Percentiles rank a stretch among this genome's conserved stretches.
These are phyloP conservation scores for Calonectria hawksworthii DNA, from an alignment of 2,329 filamentous ascomycete species.

Conservation along the genomic window DNA sequence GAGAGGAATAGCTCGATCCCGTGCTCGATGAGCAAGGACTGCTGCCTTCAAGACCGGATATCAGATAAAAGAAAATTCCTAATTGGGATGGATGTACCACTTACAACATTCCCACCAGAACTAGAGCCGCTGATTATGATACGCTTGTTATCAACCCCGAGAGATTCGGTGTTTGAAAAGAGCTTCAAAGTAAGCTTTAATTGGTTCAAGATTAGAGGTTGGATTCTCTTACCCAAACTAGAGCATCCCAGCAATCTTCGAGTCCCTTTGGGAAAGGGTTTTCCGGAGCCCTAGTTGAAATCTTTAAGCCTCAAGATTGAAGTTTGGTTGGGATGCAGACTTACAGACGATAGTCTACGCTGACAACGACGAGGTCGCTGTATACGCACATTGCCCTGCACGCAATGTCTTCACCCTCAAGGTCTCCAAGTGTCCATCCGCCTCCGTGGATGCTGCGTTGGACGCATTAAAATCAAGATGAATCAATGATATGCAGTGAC, in stretches of 20 bases:
- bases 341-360: conserved; percentile 15
- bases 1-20: neutral
- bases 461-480: neutral
- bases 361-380: neutral
- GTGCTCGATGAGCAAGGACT: conserved; percentile 6
- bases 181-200: neutral
- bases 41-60: neutral
- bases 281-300: neutral
- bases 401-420: conserved; percentile 12
- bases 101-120: conserved; percentile 8
- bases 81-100: neutral
- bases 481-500: neutral
- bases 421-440: conserved; percentile 13
- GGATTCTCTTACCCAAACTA: neutral
- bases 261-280: conserved; percentile 3
- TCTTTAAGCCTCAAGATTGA: neutral
- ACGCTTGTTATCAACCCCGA: neutral
- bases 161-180: neutral
- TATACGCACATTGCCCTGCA: conserved; percentile 3
- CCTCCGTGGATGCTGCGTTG: conserved; percentile 2
- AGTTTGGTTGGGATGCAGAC: neutral
- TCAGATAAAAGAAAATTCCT: neutral
- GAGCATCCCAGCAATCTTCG: conserved; percentile 10
- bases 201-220: no score
- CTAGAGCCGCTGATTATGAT: neutral